Percentiles rank a stretch among this genome's conserved stretches.
Conservation (phyloP, 2,329 filamentous ascomycete genomes). For the Macrophomina phaseolina region DNA sequence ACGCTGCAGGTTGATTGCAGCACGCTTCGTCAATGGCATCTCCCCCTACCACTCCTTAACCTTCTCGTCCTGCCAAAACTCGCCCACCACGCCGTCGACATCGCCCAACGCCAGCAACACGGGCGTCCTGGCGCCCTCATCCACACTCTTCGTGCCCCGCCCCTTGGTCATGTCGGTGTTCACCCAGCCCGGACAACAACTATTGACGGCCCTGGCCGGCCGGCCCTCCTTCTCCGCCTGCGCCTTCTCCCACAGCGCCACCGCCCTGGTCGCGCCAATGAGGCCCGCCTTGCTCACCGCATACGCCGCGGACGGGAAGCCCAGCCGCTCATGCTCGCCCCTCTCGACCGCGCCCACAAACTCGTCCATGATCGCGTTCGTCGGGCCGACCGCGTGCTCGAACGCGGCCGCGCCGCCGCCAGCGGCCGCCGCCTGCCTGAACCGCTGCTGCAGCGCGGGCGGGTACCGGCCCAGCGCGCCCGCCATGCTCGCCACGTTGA, state of each 20-base stretch:
- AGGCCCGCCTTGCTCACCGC: slow-evolving; percentile 54
- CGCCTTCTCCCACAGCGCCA: slow-evolving; percentile 47
- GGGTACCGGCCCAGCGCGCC: slow-evolving; percentile 56
- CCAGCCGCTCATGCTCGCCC: slow-evolving; percentile 53
- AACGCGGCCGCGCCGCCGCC: too few relatives aligned
- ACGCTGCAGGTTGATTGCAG: too few relatives aligned
- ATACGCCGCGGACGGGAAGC: slow-evolving; percentile 59
- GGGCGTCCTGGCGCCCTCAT: slow-evolving; percentile 53
- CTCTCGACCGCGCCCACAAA: slow-evolving; percentile 55
- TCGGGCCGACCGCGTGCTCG: slow-evolving; percentile 18
- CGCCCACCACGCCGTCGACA: slow-evolving; percentile 37
- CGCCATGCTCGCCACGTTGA: slow-evolving; percentile 44
- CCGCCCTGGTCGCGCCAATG: slow-evolving; percentile 48
- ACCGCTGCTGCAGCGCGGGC: slow-evolving; percentile 48
- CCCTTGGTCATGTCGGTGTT: slow-evolving; percentile 56
- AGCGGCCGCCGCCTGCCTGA: slow-evolving; percentile 41
- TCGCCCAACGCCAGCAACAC: slow-evolving; percentile 52
- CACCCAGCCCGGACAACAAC: slow-evolving; percentile 53
- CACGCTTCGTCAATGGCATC: too few relatives aligned
- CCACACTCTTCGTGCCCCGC: slow-evolving; percentile 47
- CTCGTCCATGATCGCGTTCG: slow-evolving; percentile 56
- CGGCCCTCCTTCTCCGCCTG: slow-evolving; percentile 48
- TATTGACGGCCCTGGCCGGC: slow-evolving; percentile 51
- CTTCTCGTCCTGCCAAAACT: slow-evolving; percentile 49
- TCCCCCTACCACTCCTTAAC: slow-evolving; percentile 42